A percentile compares a stretch with the other conserved stretches of the same genome.
Conservation (phyloP, 1,284 basidiomycete genomes). For the Entoloma clypeatum region DNA sequence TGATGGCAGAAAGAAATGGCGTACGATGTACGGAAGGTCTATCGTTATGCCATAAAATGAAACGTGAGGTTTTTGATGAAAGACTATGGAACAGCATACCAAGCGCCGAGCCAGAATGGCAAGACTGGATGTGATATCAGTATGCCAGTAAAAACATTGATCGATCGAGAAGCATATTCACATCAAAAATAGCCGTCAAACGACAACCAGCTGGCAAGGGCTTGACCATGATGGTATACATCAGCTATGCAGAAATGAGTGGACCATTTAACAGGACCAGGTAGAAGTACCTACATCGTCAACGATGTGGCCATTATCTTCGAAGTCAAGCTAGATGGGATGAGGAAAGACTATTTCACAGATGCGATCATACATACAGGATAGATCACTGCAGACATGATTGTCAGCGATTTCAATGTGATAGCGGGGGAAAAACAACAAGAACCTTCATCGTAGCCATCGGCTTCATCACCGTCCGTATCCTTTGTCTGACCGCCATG, state of each 20-base stretch:
- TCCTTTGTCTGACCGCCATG: conserved; percentile 84
- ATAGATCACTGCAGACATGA: conserved; percentile 71
- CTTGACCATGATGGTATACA: conserved; percentile 72
- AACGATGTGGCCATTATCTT: conserved; percentile 69
- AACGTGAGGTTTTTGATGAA: conserved; percentile 8
- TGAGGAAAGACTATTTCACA: neutral
- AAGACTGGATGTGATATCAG: conserved; percentile 49
- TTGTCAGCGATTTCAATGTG: conserved; percentile 1
- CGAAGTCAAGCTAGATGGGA: conserved; percentile 54
- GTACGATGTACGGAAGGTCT: conserved; percentile 62
- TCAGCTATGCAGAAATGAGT: conserved; percentile 36
- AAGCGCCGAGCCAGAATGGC: conserved; percentile 65
- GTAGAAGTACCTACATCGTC: conserved; percentile 65
- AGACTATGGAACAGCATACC: conserved; percentile 41
- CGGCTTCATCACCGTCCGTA: conserved; percentile 62
- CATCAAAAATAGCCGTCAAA: conserved; percentile 85
- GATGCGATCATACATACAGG: conserved; percentile 53
- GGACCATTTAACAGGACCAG: neutral
- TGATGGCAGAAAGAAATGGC: conserved; percentile 15
- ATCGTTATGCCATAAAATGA: neutral
- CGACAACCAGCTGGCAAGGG: conserved; percentile 82
- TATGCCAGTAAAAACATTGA: too few species aligned
- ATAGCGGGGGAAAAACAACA: conserved; percentile 20
- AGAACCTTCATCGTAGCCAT: conserved; percentile 66
- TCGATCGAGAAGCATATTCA: conserved; percentile 31